phyloP scores from a whole-genome alignment of 2,329 filamentous ascomycete species.

The Calycina herbarum region DNA sequence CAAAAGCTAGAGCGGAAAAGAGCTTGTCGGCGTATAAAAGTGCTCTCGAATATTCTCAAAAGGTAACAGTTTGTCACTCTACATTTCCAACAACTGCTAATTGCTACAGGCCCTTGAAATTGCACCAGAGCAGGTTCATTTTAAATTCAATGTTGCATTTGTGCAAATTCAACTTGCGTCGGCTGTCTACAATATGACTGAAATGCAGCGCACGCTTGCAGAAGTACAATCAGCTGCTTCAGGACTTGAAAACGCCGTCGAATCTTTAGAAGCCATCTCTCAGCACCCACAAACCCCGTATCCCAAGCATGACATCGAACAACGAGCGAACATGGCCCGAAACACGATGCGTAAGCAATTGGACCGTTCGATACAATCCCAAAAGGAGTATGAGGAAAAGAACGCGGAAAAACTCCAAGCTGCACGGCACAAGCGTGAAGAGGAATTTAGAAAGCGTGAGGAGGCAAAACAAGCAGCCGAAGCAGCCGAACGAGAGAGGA shows the following conservation, averaged over 20 bases:
- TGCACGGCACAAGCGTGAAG: conserved; percentile 77
- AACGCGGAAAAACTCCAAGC: conserved; percentile 86
- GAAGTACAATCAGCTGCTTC: conserved; percentile 79
- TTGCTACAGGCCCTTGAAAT: conserved; percentile 65
- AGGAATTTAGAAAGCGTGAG: conserved; percentile 75
- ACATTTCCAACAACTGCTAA: conserved; percentile 26
- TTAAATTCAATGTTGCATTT: conserved; percentile 97
- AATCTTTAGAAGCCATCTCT: conserved; percentile 64
- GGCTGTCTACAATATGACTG: conserved; percentile 71
- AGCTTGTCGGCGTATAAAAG: conserved; percentile 62
- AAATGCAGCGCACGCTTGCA: conserved; percentile 73
- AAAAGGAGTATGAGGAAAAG: conserved; percentile 89
- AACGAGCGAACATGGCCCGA: conserved; percentile 94
- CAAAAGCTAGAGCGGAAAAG: conserved; percentile 66
- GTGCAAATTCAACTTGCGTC: conserved; percentile 93
- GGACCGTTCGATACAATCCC: conserved; percentile 77
- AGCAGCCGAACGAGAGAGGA: conserved; percentile 70
- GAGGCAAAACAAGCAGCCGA: conserved; percentile 69
- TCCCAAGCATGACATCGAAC: conserved; percentile 85
- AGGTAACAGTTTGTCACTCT: conserved; percentile 45
- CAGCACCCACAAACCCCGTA: conserved; percentile 73
- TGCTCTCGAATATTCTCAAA: conserved; percentile 62
- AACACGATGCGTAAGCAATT: conserved; percentile 94
- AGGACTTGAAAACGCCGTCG: conserved; percentile 84
- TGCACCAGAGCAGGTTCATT: conserved; percentile 81